Percentiles rank a stretch among this genome's conserved stretches.
These are phyloP conservation scores for Solanum chacoense DNA, from an alignment of 305 asterid species.

Conservation along the genomic window DNA sequence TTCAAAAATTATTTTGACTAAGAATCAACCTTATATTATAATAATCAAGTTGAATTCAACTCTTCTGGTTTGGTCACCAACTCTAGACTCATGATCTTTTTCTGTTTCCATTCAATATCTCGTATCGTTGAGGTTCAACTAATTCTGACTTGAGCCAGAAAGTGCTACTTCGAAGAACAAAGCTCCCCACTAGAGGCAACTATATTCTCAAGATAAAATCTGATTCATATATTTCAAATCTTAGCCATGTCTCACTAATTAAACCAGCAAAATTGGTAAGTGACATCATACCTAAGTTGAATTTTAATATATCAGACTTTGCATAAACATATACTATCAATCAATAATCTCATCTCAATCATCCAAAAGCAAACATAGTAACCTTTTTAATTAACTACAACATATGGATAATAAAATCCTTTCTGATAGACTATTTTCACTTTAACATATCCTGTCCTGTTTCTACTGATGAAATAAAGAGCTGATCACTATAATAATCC, in stretches of 20 bases:
- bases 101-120: not conserved
- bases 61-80: not conserved
- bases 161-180: not conserved
- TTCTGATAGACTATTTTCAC: not conserved
- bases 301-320: not conserved
- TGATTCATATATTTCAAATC: not conserved
- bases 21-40: not conserved
- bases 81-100: not conserved
- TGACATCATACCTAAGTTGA: not conserved
- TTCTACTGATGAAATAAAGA: not conserved
- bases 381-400: not conserved
- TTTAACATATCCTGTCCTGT: not conserved
- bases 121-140: not conserved
- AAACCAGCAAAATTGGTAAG: not conserved
- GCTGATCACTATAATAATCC: not conserved
- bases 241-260: not conserved
- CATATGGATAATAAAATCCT: not conserved
- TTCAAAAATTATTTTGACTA: not conserved
- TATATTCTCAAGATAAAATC: not conserved
- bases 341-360: not conserved
- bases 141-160: not conserved
- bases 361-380: not conserved
- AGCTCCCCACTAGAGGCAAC: not conserved
- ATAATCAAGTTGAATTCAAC: not conserved
- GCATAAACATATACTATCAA: not conserved